Evolutionary conservation across 768 basidiomycete species (phyloP).

Genomic region (Pisolithus microcarpus): DNA sequence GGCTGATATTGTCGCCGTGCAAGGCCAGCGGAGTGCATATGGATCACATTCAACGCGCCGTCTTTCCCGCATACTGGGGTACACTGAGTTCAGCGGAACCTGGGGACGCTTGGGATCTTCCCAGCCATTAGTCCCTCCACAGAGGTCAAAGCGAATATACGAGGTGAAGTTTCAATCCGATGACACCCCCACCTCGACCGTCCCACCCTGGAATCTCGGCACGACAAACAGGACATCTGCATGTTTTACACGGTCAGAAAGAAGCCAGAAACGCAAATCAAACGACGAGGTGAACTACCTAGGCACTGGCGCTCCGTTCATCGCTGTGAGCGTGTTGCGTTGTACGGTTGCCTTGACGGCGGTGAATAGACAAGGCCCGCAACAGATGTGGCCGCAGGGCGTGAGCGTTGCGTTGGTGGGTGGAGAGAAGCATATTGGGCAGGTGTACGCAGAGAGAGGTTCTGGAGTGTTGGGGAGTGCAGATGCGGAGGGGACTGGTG

Average conservation of each 20-base stretch:
- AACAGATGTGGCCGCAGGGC: slow-evolving; percentile 75
- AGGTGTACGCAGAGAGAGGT: slow-evolving; percentile 56
- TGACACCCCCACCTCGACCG: slow-evolving; percentile 59
- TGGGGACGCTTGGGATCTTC: no score
- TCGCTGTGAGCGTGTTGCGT: slow-evolving; percentile 33
- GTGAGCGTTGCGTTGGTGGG: slow-evolving; percentile 72
- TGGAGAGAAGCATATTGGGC: slow-evolving; percentile 74
- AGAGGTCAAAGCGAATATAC: slow-evolving; percentile 21
- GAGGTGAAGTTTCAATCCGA: slow-evolving; percentile 45
- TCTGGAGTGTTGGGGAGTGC: slow-evolving; percentile 6
- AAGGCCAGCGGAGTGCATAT: no score
- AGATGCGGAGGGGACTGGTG: slow-evolving; percentile 1
- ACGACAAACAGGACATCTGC: slow-evolving; percentile 65
- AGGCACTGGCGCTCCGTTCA: slow-evolving; percentile 29
- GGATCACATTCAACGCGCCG: no score
- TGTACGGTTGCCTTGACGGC: slow-evolving; percentile 59
- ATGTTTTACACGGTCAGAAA: not conserved
- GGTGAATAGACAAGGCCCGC: slow-evolving; percentile 68
- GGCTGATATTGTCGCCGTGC: no score
- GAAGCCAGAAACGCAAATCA: not conserved
- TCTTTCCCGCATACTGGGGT: no score
- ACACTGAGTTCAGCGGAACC: not conserved
- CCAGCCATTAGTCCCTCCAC: not conserved
- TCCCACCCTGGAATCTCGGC: slow-evolving; percentile 64
- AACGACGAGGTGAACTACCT: slow-evolving; percentile 23